These are phyloP conservation scores for Rhodotorula paludigena DNA, from an alignment of 768 basidiomycete species.

Conservation along the genomic window DNA sequence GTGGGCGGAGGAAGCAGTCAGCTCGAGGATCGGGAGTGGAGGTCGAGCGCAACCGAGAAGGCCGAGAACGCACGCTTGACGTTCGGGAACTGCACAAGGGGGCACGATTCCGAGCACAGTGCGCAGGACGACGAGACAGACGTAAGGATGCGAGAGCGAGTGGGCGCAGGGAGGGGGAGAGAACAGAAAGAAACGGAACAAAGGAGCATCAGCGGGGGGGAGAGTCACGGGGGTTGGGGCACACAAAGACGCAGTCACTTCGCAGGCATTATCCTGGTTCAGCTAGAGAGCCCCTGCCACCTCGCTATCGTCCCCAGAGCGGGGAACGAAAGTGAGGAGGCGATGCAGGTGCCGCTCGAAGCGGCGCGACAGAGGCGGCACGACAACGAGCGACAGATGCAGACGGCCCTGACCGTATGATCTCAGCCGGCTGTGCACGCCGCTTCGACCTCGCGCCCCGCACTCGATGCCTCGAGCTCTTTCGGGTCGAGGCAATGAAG, in stretches of 20 bases:
- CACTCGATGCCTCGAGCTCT: no score
- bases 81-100: slow-evolving; percentile 35
- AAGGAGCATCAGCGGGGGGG: slow-evolving; percentile 16
- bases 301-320: no score
- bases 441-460: background rate
- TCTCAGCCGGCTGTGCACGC: slow-evolving; percentile 13
- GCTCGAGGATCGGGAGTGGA: background rate
- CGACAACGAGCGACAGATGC: no score
- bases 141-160: no score
- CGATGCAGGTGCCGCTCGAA: no score
- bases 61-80: slow-evolving; percentile 32
- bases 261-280: slow-evolving; percentile 34
- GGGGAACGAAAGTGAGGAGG: no score
- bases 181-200: no score
- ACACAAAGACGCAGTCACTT: slow-evolving; percentile 10
- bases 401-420: slow-evolving; percentile 19
- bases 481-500: background rate
- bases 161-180: no score
- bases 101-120: background rate
- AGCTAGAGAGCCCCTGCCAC: slow-evolving; percentile 8
- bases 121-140: background rate
- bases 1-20: background rate
- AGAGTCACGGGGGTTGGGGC: background rate
- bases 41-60: background rate
- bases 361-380: no score